A percentile compares a stretch with the other conserved stretches of the same genome.
These are phyloP conservation scores for Fusarium nanum DNA, from an alignment of 2,329 filamentous ascomycete species.

Conservation along the genomic window DNA sequence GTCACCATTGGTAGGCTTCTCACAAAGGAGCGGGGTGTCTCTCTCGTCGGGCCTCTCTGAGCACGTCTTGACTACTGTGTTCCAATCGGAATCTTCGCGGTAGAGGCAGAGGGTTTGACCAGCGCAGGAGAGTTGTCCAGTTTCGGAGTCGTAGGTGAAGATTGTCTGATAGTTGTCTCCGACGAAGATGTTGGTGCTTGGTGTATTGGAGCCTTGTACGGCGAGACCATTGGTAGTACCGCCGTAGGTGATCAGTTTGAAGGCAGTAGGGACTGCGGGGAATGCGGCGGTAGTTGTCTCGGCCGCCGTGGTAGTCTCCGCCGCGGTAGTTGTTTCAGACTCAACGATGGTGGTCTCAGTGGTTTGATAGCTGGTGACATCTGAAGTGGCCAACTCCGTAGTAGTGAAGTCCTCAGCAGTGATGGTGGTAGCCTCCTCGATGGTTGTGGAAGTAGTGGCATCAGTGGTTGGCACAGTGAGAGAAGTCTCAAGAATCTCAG, in stretches of 20 bases:
- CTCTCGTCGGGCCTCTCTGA: neutral
- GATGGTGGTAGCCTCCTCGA: neutral
- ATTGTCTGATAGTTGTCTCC: too few relatives aligned
- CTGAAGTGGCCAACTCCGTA: neutral
- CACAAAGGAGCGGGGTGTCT: neutral
- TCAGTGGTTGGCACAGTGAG: neutral
- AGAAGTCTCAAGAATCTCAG: neutral
- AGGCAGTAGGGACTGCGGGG: too few relatives aligned
- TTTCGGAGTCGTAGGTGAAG: neutral
- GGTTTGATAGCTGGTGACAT: neutral
- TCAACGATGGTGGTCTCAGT: neutral
- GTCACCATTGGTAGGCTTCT: neutral
- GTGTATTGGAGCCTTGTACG: too few relatives aligned
- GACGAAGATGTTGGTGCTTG: too few relatives aligned
- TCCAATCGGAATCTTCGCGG: neutral
- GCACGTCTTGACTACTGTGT: neutral
- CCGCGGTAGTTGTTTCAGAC: rapidly evolving
- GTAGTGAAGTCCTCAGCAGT: neutral
- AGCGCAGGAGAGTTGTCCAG: neutral
- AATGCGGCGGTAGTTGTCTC: neutral
- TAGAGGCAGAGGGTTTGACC: neutral
- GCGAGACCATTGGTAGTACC: neutral
- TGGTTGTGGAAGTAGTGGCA: neutral
- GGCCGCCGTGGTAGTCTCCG: neutral
- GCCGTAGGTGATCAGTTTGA: neutral